A percentile compares a stretch with the other conserved stretches of the same genome.
phyloP scores from a whole-genome alignment of 768 basidiomycete species.

The Trametes meyenii region DNA sequence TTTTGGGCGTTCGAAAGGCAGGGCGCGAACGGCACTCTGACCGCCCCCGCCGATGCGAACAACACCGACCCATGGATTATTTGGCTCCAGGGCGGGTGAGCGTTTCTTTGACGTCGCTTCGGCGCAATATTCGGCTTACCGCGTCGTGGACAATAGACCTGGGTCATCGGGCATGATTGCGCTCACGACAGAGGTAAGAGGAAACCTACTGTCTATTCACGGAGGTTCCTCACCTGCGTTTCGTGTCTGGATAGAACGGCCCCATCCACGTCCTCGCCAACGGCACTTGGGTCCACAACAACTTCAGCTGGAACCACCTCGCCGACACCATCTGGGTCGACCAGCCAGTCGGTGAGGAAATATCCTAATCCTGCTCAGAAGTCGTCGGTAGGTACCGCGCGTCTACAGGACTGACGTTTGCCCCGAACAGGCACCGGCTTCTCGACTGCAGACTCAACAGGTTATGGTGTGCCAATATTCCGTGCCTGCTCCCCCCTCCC shows the following conservation, averaged over 20 bases:
- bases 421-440: conserved; percentile 51
- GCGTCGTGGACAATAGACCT: conserved; percentile 40
- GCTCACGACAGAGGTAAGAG: conserved; percentile 54
- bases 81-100: conserved; percentile 73
- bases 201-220: background rate
- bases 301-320: conserved; percentile 59
- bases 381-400: conserved; percentile 11
- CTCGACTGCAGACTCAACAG: conserved; percentile 62
- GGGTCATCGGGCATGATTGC: conserved; percentile 71
- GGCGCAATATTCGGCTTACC: background rate
- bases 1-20: conserved; percentile 36
- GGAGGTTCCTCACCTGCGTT: background rate
- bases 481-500: background rate
- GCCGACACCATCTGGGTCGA: conserved; percentile 74
- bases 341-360: conserved; percentile 55
- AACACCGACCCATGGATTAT: conserved; percentile 68
- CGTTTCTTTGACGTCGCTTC: background rate
- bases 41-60: conserved; percentile 36
- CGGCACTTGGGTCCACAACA: conserved; percentile 52
- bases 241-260: conserved; percentile 53
- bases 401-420: conserved; percentile 3
- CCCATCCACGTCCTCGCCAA: conserved; percentile 60
- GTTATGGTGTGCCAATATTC: conserved; percentile 51
- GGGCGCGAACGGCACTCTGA: conserved; percentile 46
- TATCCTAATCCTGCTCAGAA: background rate